These are phyloP conservation scores for Penicillium sp. DNA, from an alignment of 2,329 filamentous ascomycete genomes.

Conservation along the genomic window DNA sequence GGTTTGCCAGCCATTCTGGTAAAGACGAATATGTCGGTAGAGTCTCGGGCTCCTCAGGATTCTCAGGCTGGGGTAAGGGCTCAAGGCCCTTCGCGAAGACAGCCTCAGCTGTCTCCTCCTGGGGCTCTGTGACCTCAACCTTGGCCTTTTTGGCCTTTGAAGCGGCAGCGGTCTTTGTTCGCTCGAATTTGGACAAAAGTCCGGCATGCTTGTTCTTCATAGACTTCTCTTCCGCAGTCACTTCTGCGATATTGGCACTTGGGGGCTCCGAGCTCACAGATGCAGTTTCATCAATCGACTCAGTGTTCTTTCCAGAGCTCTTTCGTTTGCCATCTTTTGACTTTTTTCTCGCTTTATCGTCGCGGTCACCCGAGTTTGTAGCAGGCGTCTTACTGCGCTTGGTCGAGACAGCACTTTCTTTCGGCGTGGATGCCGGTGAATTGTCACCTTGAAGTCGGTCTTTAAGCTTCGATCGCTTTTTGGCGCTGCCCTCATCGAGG, in stretches of 20 bases:
- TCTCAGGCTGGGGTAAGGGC: conserved; percentile 71
- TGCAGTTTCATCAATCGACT: conserved; percentile 21
- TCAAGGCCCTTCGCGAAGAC: conserved; percentile 59
- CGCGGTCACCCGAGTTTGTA: conserved; percentile 22
- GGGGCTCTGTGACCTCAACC: conserved; percentile 10
- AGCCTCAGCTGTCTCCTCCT: conserved; percentile 24
- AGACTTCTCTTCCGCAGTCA: conserved; percentile 23
- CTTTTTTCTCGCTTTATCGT: conserved; percentile 27
- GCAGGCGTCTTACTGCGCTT: conserved; percentile 25
- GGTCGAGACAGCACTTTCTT: conserved; percentile 31
- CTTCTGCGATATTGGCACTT: conserved; percentile 4
- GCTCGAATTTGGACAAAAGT: conserved; percentile 41
- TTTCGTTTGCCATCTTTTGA: conserved; percentile 40
- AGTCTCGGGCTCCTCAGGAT: conserved; percentile 55
- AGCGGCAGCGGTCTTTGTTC: conserved; percentile 28
- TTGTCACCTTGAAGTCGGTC: conserved; percentile 26
- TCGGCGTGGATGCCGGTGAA: conserved; percentile 30
- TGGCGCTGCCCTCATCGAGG: conserved; percentile 32
- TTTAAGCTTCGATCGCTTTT: conserved; percentile 25
- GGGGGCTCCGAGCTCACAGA: conserved; percentile 23
- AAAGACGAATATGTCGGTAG: conserved; percentile 66
- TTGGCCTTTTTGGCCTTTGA: conserved; percentile 37
- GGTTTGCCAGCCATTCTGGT: conserved; percentile 75
- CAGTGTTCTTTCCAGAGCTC: conserved; percentile 18
- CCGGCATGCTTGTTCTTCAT: conserved; percentile 35